Conservation (phyloP, 345 rosid genomes). For the Lepidium didymum region DNA sequence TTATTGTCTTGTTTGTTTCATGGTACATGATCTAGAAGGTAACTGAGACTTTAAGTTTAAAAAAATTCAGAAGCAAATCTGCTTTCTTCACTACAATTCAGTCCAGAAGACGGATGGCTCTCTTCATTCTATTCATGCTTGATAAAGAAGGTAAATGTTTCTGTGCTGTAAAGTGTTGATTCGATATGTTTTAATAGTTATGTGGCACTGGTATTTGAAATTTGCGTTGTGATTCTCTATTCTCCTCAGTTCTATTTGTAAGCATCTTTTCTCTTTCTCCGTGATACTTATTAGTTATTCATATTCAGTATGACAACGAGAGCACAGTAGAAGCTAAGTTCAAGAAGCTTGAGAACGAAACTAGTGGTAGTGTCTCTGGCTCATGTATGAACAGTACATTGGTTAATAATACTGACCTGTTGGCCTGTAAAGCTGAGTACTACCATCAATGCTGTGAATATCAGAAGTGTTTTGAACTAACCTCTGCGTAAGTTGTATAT, state of each 20-base stretch:
- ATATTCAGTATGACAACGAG: slow-evolving; percentile 70
- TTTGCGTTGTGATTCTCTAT: not conserved
- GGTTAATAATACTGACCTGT: slow-evolving; percentile 73
- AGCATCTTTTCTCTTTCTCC: not conserved
- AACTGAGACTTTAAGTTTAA: not conserved
- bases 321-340: slow-evolving; percentile 75
- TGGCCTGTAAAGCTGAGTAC: slow-evolving; percentile 96
- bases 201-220: not conserved
- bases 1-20: not conserved
- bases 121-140: slow-evolving; percentile 92
- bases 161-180: not conserved
- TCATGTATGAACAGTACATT: slow-evolving; percentile 42
- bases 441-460: slow-evolving; percentile 94
- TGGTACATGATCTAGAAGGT: not conserved
- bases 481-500: slow-evolving; percentile 59
- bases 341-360: slow-evolving; percentile 74
- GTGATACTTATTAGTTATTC: slow-evolving; percentile 19
- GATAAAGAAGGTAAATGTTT: slow-evolving; percentile 60
- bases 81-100: slow-evolving; percentile 76
- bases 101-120: slow-evolving; percentile 88
- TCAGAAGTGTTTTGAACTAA: slow-evolving; percentile 87
- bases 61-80: slow-evolving; percentile 54
- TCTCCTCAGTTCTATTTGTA: not conserved
- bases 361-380: slow-evolving; percentile 41
- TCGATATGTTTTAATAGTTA: not conserved